These are phyloP conservation scores for Penicillium canariense DNA, from an alignment of 495 filamentous ascomycete species.

Conservation along the genomic window DNA sequence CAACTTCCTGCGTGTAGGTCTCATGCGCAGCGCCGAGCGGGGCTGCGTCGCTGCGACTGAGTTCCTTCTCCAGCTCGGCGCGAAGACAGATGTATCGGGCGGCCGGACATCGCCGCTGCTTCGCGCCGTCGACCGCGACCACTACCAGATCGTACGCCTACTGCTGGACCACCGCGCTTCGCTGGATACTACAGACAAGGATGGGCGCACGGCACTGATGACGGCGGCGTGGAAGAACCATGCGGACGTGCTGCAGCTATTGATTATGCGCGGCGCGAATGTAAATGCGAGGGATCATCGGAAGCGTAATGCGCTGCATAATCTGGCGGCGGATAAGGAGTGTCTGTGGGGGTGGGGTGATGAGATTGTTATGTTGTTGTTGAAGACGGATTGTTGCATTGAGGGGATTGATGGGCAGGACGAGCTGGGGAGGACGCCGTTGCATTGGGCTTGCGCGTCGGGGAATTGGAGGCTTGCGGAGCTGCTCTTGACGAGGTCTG, in stretches of 20 bases:
- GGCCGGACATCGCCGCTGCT: conserved; percentile 47
- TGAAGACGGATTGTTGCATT: conserved; percentile 42
- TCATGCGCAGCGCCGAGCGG: conserved; percentile 52
- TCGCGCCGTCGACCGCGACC: conserved; percentile 50
- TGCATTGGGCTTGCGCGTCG: conserved; percentile 64
- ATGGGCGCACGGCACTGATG: conserved; percentile 56
- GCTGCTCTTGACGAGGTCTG: conserved; percentile 47
- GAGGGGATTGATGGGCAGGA: conserved; percentile 39
- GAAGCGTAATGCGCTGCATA: conserved; percentile 49
- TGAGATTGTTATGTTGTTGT: conserved; percentile 45
- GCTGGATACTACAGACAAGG: conserved; percentile 41
- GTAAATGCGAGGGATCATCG: conserved; percentile 43
- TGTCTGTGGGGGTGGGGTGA: conserved; percentile 48
- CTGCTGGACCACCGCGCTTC: conserved; percentile 45
- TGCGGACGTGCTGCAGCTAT: conserved; percentile 46
- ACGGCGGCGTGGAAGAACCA: conserved; percentile 58
- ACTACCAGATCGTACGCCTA: conserved; percentile 44
- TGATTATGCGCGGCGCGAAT: conserved; percentile 50
- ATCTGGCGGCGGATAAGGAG: conserved; percentile 55
- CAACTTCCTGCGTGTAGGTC: conserved; percentile 48
- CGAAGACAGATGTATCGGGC: conserved; percentile 40
- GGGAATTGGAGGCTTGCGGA: conserved; percentile 56
- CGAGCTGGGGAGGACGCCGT: conserved; percentile 53
- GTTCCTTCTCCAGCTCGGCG: conserved; percentile 46
- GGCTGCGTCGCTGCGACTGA: conserved; percentile 41